Conservation (phyloP, 441 rosid species). For the Erodium trifolium region DNA sequence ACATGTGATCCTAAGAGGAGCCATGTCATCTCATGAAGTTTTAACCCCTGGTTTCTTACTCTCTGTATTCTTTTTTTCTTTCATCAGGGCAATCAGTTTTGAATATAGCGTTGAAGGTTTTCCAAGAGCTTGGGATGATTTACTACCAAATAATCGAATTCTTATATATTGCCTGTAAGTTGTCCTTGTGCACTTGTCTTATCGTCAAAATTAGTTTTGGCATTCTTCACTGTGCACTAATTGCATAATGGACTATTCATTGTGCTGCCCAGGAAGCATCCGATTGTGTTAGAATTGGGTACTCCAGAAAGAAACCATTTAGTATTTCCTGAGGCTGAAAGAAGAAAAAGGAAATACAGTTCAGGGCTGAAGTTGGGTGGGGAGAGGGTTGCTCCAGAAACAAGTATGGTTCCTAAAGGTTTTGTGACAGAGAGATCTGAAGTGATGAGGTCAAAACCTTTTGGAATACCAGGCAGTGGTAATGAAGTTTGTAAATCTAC, state of each 20-base stretch:
- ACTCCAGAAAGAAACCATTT: constrained; percentile 77
- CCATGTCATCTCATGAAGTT: constrained; percentile 7
- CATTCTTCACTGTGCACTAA: constrained; percentile 15
- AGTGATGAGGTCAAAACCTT: no score
- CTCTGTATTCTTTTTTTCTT: constrained; percentile 4
- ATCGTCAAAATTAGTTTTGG: constrained; percentile 11
- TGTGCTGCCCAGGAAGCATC: constrained; percentile 49
- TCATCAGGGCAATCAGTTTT: constrained; percentile 41
- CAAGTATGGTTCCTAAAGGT: constrained; percentile 18
- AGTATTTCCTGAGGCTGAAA: constrained; percentile 44
- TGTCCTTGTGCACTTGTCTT: constrained; percentile 6
- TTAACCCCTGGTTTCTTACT: constrained; percentile 6
- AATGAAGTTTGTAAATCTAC: constrained; percentile 27
- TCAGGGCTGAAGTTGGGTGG: constrained; percentile 26
- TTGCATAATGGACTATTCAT: not conserved
- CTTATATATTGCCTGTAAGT: constrained; percentile 84
- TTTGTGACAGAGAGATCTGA: no score
- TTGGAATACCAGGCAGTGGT: constrained; percentile 23
- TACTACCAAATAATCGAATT: constrained; percentile 53
- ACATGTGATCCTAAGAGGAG: not conserved
- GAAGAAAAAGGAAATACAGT: constrained; percentile 28
- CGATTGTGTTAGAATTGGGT: constrained; percentile 46
- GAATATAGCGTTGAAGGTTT: constrained; percentile 38
- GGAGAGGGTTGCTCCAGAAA: constrained; percentile 27
- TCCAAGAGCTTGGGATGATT: constrained; percentile 73